Evolutionary conservation across 2,329 filamentous ascomycete species (phyloP).

Genomic region (Calonectria naviculata): DNA sequence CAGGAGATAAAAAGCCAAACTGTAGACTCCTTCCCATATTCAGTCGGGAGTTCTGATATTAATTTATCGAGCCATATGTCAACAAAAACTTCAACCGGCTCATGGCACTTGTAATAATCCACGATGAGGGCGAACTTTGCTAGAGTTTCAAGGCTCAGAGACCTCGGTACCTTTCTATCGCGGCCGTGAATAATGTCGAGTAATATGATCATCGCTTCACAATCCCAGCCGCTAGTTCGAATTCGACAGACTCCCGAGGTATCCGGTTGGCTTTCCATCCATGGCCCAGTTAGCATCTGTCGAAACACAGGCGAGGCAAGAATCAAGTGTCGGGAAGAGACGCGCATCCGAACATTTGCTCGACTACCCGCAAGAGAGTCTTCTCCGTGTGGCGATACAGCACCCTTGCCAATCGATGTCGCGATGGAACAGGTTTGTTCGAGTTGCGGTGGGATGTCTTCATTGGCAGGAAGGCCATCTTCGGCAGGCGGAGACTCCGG

Average conservation of each 20-base stretch:
- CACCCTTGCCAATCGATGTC: too few species aligned
- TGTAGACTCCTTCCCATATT: background rate
- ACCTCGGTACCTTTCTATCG: rapidly evolving
- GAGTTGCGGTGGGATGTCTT: too few species aligned
- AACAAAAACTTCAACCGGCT: background rate
- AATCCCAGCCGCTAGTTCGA: background rate
- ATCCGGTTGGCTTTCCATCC: background rate
- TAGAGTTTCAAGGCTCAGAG: background rate
- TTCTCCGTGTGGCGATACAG: background rate
- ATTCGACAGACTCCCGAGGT: background rate
- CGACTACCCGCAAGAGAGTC: background rate
- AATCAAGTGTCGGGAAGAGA: background rate
- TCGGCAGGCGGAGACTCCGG: too few species aligned
- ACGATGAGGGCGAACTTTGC: conserved; percentile 3
- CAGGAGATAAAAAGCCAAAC: background rate
- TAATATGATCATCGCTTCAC: background rate
- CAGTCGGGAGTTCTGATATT: background rate
- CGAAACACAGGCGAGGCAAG: background rate
- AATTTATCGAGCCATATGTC: conserved; percentile 1
- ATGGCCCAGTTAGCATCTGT: background rate
- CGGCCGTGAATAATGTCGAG: conserved; percentile 7
- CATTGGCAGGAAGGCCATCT: too few species aligned
- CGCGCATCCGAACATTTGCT: background rate
- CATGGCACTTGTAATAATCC: conserved; percentile 22
- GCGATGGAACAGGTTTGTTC: too few species aligned